A percentile compares a stretch with the other conserved stretches of the same genome.
Conservation (phyloP, 345 rosid species). For the Psidium guajava region DNA sequence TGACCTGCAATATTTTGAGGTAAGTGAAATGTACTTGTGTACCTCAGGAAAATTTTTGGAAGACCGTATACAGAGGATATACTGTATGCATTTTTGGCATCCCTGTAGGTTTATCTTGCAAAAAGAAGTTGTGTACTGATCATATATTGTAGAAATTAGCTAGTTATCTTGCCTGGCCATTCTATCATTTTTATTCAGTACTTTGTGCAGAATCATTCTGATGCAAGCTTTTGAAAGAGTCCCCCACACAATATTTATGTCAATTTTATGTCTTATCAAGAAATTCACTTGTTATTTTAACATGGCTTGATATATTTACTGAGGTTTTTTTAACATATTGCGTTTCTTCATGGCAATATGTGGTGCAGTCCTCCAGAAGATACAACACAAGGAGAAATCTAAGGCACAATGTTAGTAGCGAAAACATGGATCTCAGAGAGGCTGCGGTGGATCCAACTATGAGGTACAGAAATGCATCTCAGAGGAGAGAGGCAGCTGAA, state of each 20-base stretch:
- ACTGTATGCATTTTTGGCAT: not conserved
- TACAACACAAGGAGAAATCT: constrained; percentile 4
- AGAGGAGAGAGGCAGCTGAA: constrained; percentile 2
- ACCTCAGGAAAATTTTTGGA: not conserved
- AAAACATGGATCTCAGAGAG: constrained; percentile 3
- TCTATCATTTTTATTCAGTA: not conserved
- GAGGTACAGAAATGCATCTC: not conserved
- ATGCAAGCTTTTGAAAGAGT: not conserved
- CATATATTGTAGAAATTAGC: not conserved
- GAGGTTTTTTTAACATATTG: not conserved
- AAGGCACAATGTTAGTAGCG: constrained; percentile 1
- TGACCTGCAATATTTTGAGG: not conserved
- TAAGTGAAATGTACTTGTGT: not conserved
- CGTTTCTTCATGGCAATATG: constrained; percentile 10
- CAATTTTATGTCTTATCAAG: not conserved
- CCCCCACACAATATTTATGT: not conserved
- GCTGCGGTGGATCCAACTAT: not conserved
- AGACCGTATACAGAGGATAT: not conserved
- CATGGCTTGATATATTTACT: not conserved
- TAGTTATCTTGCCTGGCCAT: not conserved
- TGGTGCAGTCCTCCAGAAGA: constrained; percentile 22
- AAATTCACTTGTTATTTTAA: not conserved
- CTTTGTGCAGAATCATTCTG: not conserved
- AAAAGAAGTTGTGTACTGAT: not conserved
- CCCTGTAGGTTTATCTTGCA: not conserved